These are phyloP conservation scores for Plasmodium ovale DNA, from an alignment of 169 alveolate species.

Conservation along the genomic window DNA sequence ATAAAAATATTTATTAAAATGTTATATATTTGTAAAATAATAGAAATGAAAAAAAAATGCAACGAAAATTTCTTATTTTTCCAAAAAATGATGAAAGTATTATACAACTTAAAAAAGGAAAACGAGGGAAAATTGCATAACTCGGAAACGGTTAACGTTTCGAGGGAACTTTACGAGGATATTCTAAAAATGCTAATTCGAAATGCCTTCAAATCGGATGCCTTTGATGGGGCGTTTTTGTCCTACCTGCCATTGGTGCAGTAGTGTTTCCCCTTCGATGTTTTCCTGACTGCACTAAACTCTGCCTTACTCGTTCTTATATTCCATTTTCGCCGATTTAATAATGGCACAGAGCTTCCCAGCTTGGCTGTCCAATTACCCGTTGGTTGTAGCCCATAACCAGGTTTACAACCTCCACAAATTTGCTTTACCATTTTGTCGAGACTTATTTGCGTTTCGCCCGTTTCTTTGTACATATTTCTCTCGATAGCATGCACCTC, in stretches of 20 bases:
- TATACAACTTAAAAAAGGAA: constrained; percentile 18
- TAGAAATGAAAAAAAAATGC: not conserved
- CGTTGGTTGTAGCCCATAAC: too few species aligned
- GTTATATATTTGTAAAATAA: constrained; percentile 33
- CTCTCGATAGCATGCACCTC: too few species aligned
- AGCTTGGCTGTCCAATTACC: too few species aligned
- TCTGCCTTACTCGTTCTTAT: too few species aligned
- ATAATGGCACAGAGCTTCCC: too few species aligned
- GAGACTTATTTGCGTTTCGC: too few species aligned
- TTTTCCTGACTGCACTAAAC: too few species aligned
- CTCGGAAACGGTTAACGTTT: constrained; percentile 31
- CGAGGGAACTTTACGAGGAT: constrained; percentile 45
- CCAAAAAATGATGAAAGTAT: constrained; percentile 64
- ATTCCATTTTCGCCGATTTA: too few species aligned
- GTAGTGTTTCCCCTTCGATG: too few species aligned
- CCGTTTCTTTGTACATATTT: too few species aligned
- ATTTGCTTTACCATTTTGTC: too few species aligned
- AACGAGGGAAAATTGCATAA: constrained; percentile 6
- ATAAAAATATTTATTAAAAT: constrained; percentile 45
- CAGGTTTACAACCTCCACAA: too few species aligned
- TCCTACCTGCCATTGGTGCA: constrained; percentile 56
- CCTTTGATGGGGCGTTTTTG: constrained; percentile 2
- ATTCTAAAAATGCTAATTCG: constrained; percentile 39
- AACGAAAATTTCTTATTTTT: constrained; percentile 13
- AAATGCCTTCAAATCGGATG: constrained; percentile 20